These are phyloP conservation scores for Hanseniaspora taiwanica DNA, from an alignment of 805 yeast genomes.

Conservation along the genomic window DNA sequence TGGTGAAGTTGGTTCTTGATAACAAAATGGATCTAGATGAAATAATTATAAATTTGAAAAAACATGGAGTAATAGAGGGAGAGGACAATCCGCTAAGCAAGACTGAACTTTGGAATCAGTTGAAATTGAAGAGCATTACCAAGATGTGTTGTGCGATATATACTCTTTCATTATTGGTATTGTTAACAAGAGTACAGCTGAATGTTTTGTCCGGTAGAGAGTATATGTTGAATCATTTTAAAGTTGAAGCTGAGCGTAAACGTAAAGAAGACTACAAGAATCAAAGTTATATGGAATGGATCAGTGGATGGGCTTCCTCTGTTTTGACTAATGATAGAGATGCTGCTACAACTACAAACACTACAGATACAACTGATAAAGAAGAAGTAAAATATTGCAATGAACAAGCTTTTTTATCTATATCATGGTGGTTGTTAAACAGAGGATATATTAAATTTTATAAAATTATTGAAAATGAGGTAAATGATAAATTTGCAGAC, in stretches of 20 bases:
- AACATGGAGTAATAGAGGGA: slow-evolving; percentile 10
- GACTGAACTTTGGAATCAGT: slow-evolving; percentile 69
- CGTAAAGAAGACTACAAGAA: slow-evolving; percentile 7
- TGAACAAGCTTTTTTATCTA: slow-evolving; percentile 72
- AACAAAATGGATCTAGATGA: slow-evolving; percentile 17
- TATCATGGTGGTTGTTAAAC: slow-evolving; percentile 90
- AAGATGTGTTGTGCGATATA: slow-evolving; percentile 62
- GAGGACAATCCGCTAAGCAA: slow-evolving; percentile 24
- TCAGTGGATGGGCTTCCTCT: background rate
- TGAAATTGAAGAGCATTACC: slow-evolving; percentile 62
- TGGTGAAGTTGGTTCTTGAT: slow-evolving; percentile 33
- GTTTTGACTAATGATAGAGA: background rate
- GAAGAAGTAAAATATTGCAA: slow-evolving; percentile 34
- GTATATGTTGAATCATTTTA: slow-evolving; percentile 66
- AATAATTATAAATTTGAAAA: slow-evolving; percentile 15
- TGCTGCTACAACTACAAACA: too few species aligned
- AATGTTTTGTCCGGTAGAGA: slow-evolving; percentile 81
- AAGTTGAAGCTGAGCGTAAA: slow-evolving; percentile 24
- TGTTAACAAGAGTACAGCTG: slow-evolving; percentile 73
- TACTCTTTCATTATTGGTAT: slow-evolving; percentile 51
- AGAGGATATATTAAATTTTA: slow-evolving; percentile 63
- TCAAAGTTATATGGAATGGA: slow-evolving; percentile 7
- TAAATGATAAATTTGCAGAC: slow-evolving; percentile 44
- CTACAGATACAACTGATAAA: too few species aligned
- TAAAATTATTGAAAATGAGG: slow-evolving; percentile 39